phyloP scores from a whole-genome alignment of 495 filamentous ascomycete species.

The Penicillium fimorum region DNA sequence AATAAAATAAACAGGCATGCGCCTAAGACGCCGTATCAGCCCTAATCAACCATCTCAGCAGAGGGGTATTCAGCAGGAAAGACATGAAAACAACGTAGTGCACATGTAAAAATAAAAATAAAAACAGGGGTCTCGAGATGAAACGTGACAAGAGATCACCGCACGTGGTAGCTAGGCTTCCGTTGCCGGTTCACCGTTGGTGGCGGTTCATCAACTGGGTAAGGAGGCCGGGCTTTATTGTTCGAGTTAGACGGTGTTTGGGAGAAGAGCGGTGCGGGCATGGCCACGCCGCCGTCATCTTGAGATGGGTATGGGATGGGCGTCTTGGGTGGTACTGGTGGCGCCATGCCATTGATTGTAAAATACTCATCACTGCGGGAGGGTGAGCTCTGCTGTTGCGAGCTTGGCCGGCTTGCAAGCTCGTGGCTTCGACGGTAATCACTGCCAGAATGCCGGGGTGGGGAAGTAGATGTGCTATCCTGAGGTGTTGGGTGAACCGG shows the following conservation, averaged over 20 bases:
- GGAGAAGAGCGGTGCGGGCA: constrained; percentile 34
- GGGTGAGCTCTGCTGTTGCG: constrained; percentile 43
- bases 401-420: constrained; percentile 29
- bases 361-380: constrained; percentile 46
- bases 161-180: constrained; percentile 73
- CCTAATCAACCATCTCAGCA: constrained; percentile 20
- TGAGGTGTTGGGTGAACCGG: constrained; percentile 36
- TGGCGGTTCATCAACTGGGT: constrained; percentile 81
- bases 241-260: constrained; percentile 18
- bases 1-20: constrained; percentile 2
- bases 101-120: constrained; percentile 2
- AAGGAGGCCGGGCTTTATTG: constrained; percentile 56
- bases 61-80: constrained; percentile 30
- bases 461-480: constrained; percentile 25
- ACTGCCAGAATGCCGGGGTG: constrained; percentile 35
- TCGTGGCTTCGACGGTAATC: constrained; percentile 40
- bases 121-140: constrained; percentile 3
- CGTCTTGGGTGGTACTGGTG: constrained; percentile 83
- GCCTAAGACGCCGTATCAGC: constrained; percentile 16
- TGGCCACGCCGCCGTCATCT: constrained; percentile 32
- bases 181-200: constrained; percentile 78
- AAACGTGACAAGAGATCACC: constrained; percentile 33
- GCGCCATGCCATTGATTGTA: constrained; percentile 53
- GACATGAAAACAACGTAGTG: constrained; percentile 16
- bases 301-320: constrained; percentile 60